Percentiles rank a stretch among this genome's conserved stretches.
These are phyloP conservation scores for Trypanosoma melophagium DNA, from an alignment of 208 protist genomes.

Conservation along the genomic window DNA sequence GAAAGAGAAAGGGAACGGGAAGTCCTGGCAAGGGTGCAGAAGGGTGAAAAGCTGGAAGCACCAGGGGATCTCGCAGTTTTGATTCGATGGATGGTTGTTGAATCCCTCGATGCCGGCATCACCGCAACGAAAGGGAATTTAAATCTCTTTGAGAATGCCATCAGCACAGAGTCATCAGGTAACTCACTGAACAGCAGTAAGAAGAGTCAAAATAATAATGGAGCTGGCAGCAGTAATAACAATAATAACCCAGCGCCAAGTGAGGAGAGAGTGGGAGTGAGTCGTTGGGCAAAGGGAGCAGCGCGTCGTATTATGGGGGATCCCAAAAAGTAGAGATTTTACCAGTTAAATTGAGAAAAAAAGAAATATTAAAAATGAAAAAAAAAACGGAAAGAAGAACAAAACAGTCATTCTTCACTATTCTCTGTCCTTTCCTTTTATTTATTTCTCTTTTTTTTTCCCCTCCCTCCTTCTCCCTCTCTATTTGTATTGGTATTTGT, in stretches of 20 bases:
- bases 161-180: too few relatives aligned
- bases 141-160: slow-evolving; percentile 1
- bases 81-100: slow-evolving; percentile 30
- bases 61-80: slow-evolving; percentile 24
- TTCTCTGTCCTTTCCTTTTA: too few relatives aligned
- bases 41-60: background rate
- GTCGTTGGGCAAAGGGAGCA: background rate
- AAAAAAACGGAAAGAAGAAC: too few relatives aligned
- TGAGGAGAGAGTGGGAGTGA: background rate
- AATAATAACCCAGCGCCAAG: background rate
- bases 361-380: too few relatives aligned
- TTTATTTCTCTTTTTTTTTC: too few relatives aligned
- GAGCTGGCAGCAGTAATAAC: background rate
- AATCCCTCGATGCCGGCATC: slow-evolving; percentile 17
- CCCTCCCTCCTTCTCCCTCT: too few relatives aligned
- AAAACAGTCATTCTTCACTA: too few relatives aligned
- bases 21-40: background rate
- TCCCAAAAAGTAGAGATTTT: slow-evolving; percentile 17
- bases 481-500: too few relatives aligned
- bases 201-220: slow-evolving; percentile 9
- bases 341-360: too few relatives aligned
- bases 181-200: too few relatives aligned
- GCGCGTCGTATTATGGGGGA: background rate
- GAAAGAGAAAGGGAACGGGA: slow-evolving; percentile 6
- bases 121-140: slow-evolving; percentile 20